Conservation (phyloP, 176 grass and related monocot species). For the Carex kokanica region DNA sequence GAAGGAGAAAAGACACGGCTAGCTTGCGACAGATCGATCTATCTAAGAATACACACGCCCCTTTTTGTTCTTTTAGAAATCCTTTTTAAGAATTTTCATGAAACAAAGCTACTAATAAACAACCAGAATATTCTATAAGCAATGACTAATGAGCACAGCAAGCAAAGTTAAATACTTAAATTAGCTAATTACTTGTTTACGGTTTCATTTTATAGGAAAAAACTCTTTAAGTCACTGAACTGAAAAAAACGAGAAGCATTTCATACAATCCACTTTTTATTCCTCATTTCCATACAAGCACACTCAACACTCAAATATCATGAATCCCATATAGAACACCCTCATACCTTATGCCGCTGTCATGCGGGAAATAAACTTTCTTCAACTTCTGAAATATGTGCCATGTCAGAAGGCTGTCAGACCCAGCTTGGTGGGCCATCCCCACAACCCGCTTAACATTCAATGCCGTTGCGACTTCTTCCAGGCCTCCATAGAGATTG, state of each 20-base stretch:
- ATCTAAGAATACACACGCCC: too few species aligned
- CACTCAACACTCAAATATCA: neutral
- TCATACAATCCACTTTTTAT: neutral
- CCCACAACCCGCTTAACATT: neutral
- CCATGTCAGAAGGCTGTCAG: constrained; percentile 34
- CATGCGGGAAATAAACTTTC: constrained; percentile 10
- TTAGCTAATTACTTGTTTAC: too few species aligned
- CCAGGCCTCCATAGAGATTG: constrained; percentile 25
- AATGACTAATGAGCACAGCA: too few species aligned
- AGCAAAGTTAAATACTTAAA: too few species aligned
- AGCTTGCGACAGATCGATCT: too few species aligned
- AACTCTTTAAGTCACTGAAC: too few species aligned
- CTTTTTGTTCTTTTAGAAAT: too few species aligned
- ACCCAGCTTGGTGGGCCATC: constrained; percentile 30
- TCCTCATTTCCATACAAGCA: neutral
- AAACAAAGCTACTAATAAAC: too few species aligned
- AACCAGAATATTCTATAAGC: too few species aligned
- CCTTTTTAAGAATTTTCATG: too few species aligned
- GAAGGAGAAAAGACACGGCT: too few species aligned
- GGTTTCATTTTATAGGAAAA: too few species aligned
- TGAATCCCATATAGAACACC: neutral
- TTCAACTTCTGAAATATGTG: constrained; percentile 19
- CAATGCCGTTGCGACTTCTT: constrained; percentile 7
- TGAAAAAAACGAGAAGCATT: neutral
- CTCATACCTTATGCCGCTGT: neutral